Evolutionary conservation across 2,329 filamentous ascomycete species (phyloP).

Genomic region (Talaromyces atroroseus): DNA sequence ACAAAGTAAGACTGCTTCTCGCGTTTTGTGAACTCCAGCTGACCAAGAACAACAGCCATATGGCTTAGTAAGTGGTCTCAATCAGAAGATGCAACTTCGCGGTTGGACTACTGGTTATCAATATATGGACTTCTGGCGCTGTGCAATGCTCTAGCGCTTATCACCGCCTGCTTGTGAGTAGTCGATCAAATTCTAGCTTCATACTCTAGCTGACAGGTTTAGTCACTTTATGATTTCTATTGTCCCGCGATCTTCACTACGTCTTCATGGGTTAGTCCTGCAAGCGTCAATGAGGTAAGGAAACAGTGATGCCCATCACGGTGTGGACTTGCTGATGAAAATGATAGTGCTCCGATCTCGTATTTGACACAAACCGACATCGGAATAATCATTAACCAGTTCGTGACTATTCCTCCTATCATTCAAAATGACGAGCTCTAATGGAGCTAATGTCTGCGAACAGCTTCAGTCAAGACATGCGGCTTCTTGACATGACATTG

Average conservation of each 20-base stretch:
- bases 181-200: not conserved
- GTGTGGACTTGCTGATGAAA: not conserved
- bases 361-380: conserved; percentile 38
- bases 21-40: not conserved
- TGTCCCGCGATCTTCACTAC: not conserved
- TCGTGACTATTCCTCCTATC: not conserved
- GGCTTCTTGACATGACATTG: conserved; percentile 40
- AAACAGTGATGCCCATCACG: not conserved
- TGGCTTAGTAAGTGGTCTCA: conserved; percentile 7
- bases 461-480: conserved; percentile 40
- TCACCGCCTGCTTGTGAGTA: conserved; percentile 4
- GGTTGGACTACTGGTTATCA: conserved; percentile 4
- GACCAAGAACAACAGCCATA: not conserved
- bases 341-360: conserved; percentile 33
- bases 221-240: conserved; percentile 3
- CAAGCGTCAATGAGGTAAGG: not conserved
- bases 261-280: not conserved
- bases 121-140: conserved; percentile 1
- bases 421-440: not conserved
- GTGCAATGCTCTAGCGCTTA: conserved; percentile 3
- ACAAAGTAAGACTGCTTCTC: not conserved
- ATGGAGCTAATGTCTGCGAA: conserved; percentile 18
- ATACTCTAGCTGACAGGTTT: not conserved
- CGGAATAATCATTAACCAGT: conserved; percentile 27
- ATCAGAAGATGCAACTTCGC: not conserved